Base-by-base conservation (phyloP, 2,329 filamentous ascomycete genomes). In the Neopestalotiopsis sp. region DNA sequence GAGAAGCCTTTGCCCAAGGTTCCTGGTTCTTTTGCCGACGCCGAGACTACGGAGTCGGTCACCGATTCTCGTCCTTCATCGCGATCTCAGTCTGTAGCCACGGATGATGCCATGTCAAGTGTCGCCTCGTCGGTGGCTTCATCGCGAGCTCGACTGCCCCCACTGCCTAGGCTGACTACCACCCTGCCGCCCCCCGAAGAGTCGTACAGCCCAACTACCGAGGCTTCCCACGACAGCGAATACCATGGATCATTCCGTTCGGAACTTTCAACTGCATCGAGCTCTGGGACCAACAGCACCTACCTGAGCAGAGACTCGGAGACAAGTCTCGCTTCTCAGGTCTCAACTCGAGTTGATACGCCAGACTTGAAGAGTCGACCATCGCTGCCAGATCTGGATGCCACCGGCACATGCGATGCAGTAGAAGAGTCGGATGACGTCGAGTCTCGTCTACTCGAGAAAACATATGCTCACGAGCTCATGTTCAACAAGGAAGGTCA, bases 401-500 rank as follows among this genome's bases (percentile, higher is more conserved):
- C 88, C 17, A 82, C 89, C 2, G 90, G 85, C 70, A 92, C 91
- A 77, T 89, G 89, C 0, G 86, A 88, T 1, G 83, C 89, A n/a
- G 89, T 86, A 4, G 94, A 97, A 67, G 94, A 95, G 69, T 85
- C 88, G 13, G 91, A 94, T 45, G 94, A 97, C 63, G 89, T 91
- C 0, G 95, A 97, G 78, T 91, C 89, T 4, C 92, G 91, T 75
- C 84, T 98, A n/a, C 84, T 97, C n/a, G 93, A 95, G 78, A 97
- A 92, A 81, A 97, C 95, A 0, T 98, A 89, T 76, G 94, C 94
- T 0, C 93, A 98, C 76, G 95, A 99, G 78, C 86, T 99, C 62
- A 90, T 97, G 76, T 92, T 93, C 79, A 98, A 97, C 83, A 97
- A 97, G 79, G 95, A 98, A 73, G 95, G 95, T 1, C 93, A 97